Evolutionary conservation across 140 eudicot genomes (phyloP).

Genomic region (Cichorium intybus): DNA sequence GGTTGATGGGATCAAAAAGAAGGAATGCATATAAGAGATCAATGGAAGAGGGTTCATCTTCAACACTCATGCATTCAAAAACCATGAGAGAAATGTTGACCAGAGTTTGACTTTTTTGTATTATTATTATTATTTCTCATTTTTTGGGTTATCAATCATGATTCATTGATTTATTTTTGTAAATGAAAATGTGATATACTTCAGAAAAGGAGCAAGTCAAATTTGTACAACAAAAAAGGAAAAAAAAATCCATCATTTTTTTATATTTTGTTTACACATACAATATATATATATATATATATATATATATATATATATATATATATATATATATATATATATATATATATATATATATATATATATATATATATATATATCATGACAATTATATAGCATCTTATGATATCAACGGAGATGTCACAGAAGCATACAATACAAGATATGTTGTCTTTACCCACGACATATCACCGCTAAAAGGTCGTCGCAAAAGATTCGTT

Average conservation of each 20-base stretch:
- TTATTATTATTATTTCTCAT: background rate
- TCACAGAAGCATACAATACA: no score
- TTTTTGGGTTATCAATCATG: background rate
- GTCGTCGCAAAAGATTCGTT: no score
- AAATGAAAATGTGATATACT: background rate
- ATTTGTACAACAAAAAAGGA: background rate
- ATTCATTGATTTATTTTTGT: background rate
- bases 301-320: no score
- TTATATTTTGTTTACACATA: no score
- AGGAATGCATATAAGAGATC: constrained; percentile 15
- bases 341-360: no score
- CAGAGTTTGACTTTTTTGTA: constrained; percentile 20
- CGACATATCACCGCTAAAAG: no score
- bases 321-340: no score
- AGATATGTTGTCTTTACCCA: no score
- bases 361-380: no score
- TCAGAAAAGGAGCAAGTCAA: background rate
- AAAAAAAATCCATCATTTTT: background rate
- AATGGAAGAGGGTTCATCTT: constrained; percentile 21
- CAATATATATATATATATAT: no score
- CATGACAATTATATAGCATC: no score
- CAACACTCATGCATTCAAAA: constrained; percentile 50
- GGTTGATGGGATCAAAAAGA: constrained; percentile 36
- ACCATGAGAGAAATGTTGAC: constrained; percentile 50
- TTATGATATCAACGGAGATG: no score